These are phyloP conservation scores for Parietaria judaica DNA, from an alignment of 306 rosid genomes.

Conservation along the genomic window DNA sequence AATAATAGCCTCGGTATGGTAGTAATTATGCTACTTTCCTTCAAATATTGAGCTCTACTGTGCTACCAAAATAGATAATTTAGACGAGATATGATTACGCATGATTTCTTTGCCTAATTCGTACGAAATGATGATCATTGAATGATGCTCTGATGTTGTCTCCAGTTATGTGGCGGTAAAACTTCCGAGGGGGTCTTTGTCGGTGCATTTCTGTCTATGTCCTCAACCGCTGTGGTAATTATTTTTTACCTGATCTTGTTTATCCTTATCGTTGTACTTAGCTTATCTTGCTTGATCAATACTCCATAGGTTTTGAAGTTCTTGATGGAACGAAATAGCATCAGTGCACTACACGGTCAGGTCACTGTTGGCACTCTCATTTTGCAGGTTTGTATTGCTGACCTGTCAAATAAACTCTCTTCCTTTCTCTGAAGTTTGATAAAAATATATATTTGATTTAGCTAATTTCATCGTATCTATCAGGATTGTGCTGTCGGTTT, in stretches of 20 bases:
- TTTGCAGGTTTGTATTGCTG: constrained; percentile 51
- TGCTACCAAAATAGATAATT: neutral
- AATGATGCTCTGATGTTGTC: constrained; percentile 31
- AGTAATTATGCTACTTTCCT: neutral
- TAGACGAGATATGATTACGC: neutral
- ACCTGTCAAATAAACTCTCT: neutral
- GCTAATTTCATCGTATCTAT: neutral
- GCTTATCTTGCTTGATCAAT: constrained; percentile 18
- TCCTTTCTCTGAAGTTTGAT: neutral
- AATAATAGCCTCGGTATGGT: constrained; percentile 73
- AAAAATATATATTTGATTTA: neutral
- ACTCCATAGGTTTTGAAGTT: constrained; percentile 70
- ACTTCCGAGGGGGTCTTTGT: constrained; percentile 87
- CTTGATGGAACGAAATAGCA: constrained; percentile 79
- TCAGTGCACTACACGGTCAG: constrained; percentile 86
- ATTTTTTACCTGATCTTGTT: constrained; percentile 12
- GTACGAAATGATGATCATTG: neutral
- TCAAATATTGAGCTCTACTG: constrained; percentile 14
- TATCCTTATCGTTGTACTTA: neutral
- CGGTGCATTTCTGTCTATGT: constrained; percentile 88
- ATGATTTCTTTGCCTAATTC: neutral
- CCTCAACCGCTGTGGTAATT: constrained; percentile 93
- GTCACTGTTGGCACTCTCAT: constrained; percentile 89
- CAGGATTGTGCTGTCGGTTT: constrained; percentile 98
- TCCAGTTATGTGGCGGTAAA: constrained; percentile 95